phyloP scores from a whole-genome alignment of 805 yeast genomes.

The Cyberlindnera sargentensis region DNA sequence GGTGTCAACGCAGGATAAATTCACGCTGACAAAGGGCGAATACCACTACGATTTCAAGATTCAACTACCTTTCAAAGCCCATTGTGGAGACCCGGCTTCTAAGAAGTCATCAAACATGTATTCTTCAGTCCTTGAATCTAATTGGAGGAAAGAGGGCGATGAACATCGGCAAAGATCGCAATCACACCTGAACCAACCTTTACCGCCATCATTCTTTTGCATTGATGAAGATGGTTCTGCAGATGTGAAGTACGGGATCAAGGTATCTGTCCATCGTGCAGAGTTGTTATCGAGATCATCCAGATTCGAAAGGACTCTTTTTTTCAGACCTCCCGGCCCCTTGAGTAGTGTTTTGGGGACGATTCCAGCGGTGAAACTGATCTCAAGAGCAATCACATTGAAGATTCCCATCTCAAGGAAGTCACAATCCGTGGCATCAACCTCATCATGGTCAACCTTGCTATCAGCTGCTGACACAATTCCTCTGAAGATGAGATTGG shows the following conservation, averaged over 20 bases:
- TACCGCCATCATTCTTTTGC: background rate
- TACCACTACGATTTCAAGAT: too few relatives aligned
- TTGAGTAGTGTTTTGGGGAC: too few relatives aligned
- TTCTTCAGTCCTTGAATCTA: background rate
- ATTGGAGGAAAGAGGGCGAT: background rate
- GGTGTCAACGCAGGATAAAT: background rate
- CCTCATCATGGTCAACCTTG: too few relatives aligned
- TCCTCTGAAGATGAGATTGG: too few relatives aligned
- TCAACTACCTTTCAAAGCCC: background rate
- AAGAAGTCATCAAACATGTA: background rate
- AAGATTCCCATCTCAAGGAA: too few relatives aligned
- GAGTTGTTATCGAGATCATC: constrained; percentile 7
- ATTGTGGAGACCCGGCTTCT: background rate
- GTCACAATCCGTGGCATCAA: too few relatives aligned
- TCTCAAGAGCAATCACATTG: too few relatives aligned
- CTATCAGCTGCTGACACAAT: too few relatives aligned
- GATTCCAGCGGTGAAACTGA: too few relatives aligned
- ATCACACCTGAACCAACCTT: background rate
- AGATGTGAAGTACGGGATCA: constrained; percentile 3
- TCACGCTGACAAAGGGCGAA: too few relatives aligned
- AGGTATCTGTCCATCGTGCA: constrained; percentile 9
- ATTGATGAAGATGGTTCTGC: background rate
- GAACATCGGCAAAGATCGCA: background rate
- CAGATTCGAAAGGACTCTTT: constrained; percentile 3
- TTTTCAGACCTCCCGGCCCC: constrained; percentile 4